phyloP scores from a whole-genome alignment of 805 yeast genomes.

The Barnettozyma pratensis region DNA sequence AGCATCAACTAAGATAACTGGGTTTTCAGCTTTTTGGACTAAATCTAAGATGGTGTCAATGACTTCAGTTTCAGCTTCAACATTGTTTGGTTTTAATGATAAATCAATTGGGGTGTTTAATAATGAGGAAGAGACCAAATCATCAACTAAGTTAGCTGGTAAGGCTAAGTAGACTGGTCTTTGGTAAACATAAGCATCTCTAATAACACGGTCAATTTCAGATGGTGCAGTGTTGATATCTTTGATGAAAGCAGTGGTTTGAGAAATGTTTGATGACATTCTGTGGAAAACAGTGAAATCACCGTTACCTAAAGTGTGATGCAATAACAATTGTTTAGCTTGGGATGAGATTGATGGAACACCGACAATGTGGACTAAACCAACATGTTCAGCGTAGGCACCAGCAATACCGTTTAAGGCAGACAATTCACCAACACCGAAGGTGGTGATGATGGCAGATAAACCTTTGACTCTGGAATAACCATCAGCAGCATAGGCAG shows the following conservation, averaged over 20 bases:
- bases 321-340: slow-evolving; percentile 66
- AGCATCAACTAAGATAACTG: slow-evolving; percentile 78
- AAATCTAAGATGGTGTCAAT: slow-evolving; percentile 45
- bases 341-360: slow-evolving; percentile 75
- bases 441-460: slow-evolving; percentile 73
- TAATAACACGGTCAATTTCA: slow-evolving; percentile 68
- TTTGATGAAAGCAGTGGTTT: slow-evolving; percentile 58
- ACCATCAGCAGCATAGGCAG: slow-evolving; percentile 87
- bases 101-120: slow-evolving; percentile 65
- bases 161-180: slow-evolving; percentile 80
- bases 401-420: slow-evolving; percentile 88
- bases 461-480: slow-evolving; percentile 78
- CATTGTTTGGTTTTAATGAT: slow-evolving; percentile 50
- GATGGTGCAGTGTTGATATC: slow-evolving; percentile 63
- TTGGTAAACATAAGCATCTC: slow-evolving; percentile 64
- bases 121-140: slow-evolving; percentile 48
- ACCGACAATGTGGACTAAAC: slow-evolving; percentile 80
- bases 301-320: slow-evolving; percentile 82
- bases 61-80: slow-evolving; percentile 60
- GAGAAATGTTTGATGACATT: slow-evolving; percentile 72
- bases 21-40: slow-evolving; percentile 57
- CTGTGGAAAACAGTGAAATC: slow-evolving; percentile 73
- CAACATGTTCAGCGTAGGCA: slow-evolving; percentile 85
- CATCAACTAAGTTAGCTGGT: slow-evolving; percentile 77
- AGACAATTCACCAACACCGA: slow-evolving; percentile 86